A percentile compares a stretch with the other conserved stretches of the same genome.
Evolutionary conservation across 352 stramenopile genomes (phyloP).

Genomic region (Phytophthora pinifolia): DNA sequence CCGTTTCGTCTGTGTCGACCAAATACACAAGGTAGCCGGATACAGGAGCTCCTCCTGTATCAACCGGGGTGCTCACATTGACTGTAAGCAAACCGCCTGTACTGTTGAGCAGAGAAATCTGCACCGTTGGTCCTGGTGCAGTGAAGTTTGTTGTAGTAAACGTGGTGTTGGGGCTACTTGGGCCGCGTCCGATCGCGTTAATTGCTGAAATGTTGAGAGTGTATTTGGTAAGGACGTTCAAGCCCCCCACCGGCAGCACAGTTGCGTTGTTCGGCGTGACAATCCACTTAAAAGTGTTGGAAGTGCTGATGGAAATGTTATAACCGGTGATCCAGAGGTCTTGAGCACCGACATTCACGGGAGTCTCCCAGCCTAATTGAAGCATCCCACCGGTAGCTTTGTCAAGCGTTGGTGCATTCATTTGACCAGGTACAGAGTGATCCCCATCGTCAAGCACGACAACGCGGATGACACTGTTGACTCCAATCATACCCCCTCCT

Average conservation of each 20-base stretch:
- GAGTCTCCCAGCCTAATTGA: constrained; percentile 36
- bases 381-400: constrained; percentile 53
- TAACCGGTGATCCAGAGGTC: constrained; percentile 46
- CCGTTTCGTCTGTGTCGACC: background rate
- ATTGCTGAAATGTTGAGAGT: constrained; percentile 38
- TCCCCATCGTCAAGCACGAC: constrained; percentile 56
- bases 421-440: constrained; percentile 35
- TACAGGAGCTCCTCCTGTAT: constrained; percentile 46
- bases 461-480: constrained; percentile 28
- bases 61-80: constrained; percentile 28
- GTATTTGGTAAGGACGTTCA: constrained; percentile 34
- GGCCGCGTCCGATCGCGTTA: constrained; percentile 39
- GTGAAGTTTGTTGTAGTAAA: constrained; percentile 45
- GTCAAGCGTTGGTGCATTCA: constrained; percentile 15
- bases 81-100: constrained; percentile 55
- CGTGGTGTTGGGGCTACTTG: constrained; percentile 8
- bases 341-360: constrained; percentile 45
- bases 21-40: constrained; percentile 32
- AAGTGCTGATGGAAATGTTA: constrained; percentile 23
- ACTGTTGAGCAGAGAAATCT: constrained; percentile 25
- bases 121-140: constrained; percentile 25
- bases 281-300: constrained; percentile 9
- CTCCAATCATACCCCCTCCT: constrained; percentile 35
- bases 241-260: constrained; percentile 24
- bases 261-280: constrained; percentile 43